Conservation (phyloP, 2,329 filamentous ascomycete species). For the Cadophora sp. region DNA sequence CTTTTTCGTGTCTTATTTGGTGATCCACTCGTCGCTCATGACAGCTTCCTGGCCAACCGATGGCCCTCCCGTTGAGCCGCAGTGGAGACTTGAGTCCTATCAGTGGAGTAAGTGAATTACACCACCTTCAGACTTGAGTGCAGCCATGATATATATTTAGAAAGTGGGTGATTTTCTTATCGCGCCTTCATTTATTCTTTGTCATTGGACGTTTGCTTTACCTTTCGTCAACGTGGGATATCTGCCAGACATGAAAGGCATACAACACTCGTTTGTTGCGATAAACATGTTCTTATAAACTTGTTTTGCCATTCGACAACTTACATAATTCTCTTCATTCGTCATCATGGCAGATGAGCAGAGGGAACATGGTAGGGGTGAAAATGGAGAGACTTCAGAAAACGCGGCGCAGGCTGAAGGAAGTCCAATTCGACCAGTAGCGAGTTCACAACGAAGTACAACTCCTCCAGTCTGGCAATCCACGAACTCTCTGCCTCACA, state of each 20-base stretch:
- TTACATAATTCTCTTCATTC: conserved; percentile 2
- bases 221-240: background rate
- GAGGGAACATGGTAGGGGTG: background rate
- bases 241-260: background rate
- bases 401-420: background rate
- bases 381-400: conserved; percentile 2
- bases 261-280: background rate
- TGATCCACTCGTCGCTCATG: background rate
- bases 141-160: conserved; percentile 9
- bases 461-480: background rate
- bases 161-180: conserved; percentile 9
- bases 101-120: conserved; percentile 10
- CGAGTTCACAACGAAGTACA: conserved; percentile 4
- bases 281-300: background rate
- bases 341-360: conserved; percentile 21
- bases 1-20: conserved; percentile 8
- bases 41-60: conserved; percentile 8
- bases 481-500: background rate
- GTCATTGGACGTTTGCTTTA: background rate
- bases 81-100: background rate
- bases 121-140: background rate
- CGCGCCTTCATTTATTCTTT: conserved; percentile 1
- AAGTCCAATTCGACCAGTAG: conserved; percentile 4
- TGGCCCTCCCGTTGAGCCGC: conserved; percentile 7
- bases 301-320: background rate